phyloP scores from a whole-genome alignment of 106 monocot genomes.

The Cymbidium sinense region DNA sequence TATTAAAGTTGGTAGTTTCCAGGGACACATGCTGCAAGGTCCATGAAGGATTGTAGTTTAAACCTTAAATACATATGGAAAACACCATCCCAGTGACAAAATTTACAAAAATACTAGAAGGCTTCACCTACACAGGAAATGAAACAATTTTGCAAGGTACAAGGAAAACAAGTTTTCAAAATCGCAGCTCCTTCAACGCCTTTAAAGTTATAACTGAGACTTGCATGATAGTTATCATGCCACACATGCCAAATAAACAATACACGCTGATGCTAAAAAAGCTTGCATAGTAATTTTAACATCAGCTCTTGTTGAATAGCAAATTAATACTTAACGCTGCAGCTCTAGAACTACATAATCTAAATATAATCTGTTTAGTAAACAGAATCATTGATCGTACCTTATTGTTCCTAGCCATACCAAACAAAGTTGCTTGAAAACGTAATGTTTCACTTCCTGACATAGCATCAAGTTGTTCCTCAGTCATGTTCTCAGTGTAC shows the following conservation, averaged over 20 bases:
- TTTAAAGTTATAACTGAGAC: too few relatives aligned
- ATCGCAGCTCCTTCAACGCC: too few relatives aligned
- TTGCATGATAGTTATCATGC: too few relatives aligned
- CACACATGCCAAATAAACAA: background rate
- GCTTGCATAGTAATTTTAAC: background rate
- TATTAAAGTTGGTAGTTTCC: too few relatives aligned
- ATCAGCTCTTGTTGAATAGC: background rate
- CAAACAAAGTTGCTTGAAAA: constrained; percentile 68
- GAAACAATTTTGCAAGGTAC: too few relatives aligned
- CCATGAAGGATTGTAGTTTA: too few relatives aligned
- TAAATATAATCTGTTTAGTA: background rate
- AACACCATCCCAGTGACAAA: too few relatives aligned
- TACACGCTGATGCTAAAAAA: background rate
- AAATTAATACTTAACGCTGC: background rate
- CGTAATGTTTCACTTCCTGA: constrained; percentile 94
- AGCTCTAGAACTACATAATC: background rate
- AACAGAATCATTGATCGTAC: constrained; percentile 19
- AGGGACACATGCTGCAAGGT: too few relatives aligned
- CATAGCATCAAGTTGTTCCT: constrained; percentile 98
- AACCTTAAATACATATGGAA: too few relatives aligned
- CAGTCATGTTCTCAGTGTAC: constrained; percentile 97
- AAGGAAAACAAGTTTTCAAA: too few relatives aligned
- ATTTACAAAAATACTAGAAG: too few relatives aligned
- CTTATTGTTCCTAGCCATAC: constrained; percentile 83
- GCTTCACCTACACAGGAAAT: too few relatives aligned